Base-by-base conservation (phyloP, 345 rosid species). In the Heritiera fomes region DNA sequence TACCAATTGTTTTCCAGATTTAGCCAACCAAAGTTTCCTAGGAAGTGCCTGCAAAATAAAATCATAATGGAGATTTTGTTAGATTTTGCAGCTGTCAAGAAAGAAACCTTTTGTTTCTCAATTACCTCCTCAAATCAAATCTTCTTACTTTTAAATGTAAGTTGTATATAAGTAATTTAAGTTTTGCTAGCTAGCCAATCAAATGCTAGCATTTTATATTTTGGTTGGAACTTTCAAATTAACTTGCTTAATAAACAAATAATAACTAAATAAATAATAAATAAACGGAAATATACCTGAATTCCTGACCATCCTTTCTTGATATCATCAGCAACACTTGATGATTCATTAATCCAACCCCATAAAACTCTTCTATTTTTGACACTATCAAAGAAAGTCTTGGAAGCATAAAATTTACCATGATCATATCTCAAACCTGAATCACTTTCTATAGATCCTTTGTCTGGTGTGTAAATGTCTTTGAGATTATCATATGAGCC, bases 381-480 rank as follows among this genome's bases (percentile, higher is more conserved):
- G 38, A 60, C 75, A 5, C 69, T 70, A 66, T 94, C 98, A 20
- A 81, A 92, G 80, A 92, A 93, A 0, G 94, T 80, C 75, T 94
- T 92, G 0, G 94, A 94, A 58, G 95, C 95, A 61, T 94, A 94
- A 63, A 82, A 94, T n/a, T 94, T 94, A 0, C 95, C 95, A 55
- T 94, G 91, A 75, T 94, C 97, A 71, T 75, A 90, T 34, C 93
- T 85, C 32, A 91, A 86, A 7, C 93, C 93, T 1, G 78, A 79
- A 79, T 73, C 83, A 7, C 86, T 83, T 66, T 82, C 87, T 6
- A 81, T 81, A 2, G 78, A 84, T n/a, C 78, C 84, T 0, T 78
- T 46, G 47, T 84, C 97, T 34, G 87, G 94, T 47, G 30, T 40
- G 28, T 87, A 91, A 1, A 41, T 47, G 41, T 89, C 91, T 60